phyloP scores from a whole-genome alignment of 495 filamentous ascomycete species.

The Xylaria telfairii region DNA sequence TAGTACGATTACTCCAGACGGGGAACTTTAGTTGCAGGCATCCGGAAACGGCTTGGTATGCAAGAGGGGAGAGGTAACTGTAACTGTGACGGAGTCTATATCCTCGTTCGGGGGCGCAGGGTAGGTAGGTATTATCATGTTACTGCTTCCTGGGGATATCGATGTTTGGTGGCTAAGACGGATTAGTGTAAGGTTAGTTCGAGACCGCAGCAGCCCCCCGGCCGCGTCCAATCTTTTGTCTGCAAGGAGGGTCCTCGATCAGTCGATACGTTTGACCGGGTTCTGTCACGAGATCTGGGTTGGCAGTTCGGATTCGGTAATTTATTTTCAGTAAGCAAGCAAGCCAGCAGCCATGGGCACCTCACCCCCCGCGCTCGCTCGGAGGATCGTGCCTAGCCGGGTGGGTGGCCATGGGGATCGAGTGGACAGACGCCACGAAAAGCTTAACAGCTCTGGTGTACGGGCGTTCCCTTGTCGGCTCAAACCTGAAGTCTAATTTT shows the following conservation, averaged over 20 bases:
- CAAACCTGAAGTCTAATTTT: neutral
- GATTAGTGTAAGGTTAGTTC: neutral
- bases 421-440: neutral
- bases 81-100: neutral
- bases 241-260: constrained; percentile 1
- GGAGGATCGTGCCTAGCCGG: constrained; percentile 2
- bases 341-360: neutral
- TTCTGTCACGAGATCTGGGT: constrained; percentile 15
- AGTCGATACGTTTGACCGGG: neutral
- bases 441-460: constrained; percentile 1
- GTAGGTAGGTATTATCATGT: neutral
- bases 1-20: constrained; percentile 10
- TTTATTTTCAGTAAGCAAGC: neutral
- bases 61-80: too few relatives aligned
- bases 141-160: neutral
- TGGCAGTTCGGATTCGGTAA: constrained; percentile 13
- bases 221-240: neutral
- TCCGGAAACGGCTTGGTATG: neutral
- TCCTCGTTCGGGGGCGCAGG: neutral
- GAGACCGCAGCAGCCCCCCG: too few relatives aligned
- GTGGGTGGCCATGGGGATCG: neutral
- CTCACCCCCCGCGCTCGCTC: neutral
- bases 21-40: neutral
- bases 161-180: neutral
- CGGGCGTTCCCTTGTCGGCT: neutral